These are phyloP conservation scores for Exophiala alcalophila DNA, from an alignment of 2,329 filamentous ascomycete genomes.

Conservation along the genomic window DNA sequence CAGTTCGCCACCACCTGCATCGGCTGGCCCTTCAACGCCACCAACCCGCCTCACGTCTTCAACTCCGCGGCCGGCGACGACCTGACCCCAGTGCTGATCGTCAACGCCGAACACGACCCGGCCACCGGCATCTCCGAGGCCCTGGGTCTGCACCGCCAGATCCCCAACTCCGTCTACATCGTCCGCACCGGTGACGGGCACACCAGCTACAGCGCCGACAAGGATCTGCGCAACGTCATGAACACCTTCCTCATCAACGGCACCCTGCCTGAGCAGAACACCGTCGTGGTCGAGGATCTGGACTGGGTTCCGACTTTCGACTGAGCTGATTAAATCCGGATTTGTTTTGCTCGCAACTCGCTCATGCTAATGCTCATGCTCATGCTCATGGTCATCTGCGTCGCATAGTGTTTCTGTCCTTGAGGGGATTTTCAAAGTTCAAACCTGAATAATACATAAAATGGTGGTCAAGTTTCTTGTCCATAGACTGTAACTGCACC, in stretches of 20 bases:
- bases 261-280: constrained; percentile 9
- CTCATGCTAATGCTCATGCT: no score
- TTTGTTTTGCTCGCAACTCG: no score
- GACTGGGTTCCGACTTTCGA: no score
- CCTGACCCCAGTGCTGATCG: constrained; percentile 37
- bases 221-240: constrained; percentile 2
- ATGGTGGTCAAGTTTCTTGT: no score
- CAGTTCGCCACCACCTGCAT: constrained; percentile 36
- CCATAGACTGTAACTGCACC: no score
- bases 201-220: constrained; percentile 7
- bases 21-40: constrained; percentile 40
- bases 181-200: constrained; percentile 37
- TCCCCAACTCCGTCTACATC: constrained; percentile 39
- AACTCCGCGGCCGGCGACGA: constrained; percentile 16
- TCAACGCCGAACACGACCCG: constrained; percentile 43
- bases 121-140: constrained; percentile 42
- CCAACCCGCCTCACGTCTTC: constrained; percentile 37
- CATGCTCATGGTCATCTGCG: no score
- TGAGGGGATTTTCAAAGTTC: no score
- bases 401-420: no score
- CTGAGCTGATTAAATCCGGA: no score
- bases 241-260: constrained; percentile 9
- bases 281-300: no score
- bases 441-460: no score
- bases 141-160: constrained; percentile 36